These are phyloP conservation scores for Trypethelium eluteriae DNA, from an alignment of 495 filamentous ascomycete species.

Conservation along the genomic window DNA sequence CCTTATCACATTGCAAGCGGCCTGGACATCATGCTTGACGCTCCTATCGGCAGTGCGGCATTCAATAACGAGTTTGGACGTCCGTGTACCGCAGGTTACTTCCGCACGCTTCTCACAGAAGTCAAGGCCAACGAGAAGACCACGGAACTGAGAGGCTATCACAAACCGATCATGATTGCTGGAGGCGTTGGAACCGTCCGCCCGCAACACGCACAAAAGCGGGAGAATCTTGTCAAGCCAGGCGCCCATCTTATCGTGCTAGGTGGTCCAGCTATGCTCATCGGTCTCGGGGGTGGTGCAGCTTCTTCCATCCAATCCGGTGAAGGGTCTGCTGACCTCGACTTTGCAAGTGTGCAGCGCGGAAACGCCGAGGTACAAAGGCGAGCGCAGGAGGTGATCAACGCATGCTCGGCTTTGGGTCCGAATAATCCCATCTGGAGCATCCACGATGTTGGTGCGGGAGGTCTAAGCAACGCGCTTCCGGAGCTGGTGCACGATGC, in stretches of 20 bases:
- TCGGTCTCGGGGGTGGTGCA: conserved; percentile 90
- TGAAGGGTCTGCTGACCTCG: conserved; percentile 80
- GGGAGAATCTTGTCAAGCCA: conserved; percentile 63
- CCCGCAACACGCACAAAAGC: conserved; percentile 83
- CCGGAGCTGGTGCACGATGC: conserved; percentile 90
- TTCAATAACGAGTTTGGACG: conserved; percentile 98
- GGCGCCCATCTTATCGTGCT: conserved; percentile 85
- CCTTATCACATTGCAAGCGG: conserved; percentile 86
- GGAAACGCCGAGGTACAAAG: conserved; percentile 93
- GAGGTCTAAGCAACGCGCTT: conserved; percentile 87
- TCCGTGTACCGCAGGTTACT: conserved; percentile 82
- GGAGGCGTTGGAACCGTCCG: conserved; percentile 95
- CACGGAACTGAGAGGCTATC: conserved; percentile 77
- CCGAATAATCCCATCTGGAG: conserved; percentile 80
- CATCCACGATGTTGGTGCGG: conserved; percentile 96
- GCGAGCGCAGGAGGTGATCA: conserved; percentile 93
- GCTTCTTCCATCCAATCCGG: conserved; percentile 84
- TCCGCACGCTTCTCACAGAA: conserved; percentile 72
- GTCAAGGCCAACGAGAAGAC: conserved; percentile 52
- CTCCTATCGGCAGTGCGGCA: conserved; percentile 83
- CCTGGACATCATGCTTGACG: conserved; percentile 94
- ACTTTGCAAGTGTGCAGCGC: conserved; percentile 93
- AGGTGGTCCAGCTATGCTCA: conserved; percentile 94
- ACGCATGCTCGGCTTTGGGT: conserved; percentile 79
- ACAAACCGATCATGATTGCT: conserved; percentile 99